phyloP scores from a whole-genome alignment of 2,329 filamentous ascomycete species.

The Exophiala oligosperma region DNA sequence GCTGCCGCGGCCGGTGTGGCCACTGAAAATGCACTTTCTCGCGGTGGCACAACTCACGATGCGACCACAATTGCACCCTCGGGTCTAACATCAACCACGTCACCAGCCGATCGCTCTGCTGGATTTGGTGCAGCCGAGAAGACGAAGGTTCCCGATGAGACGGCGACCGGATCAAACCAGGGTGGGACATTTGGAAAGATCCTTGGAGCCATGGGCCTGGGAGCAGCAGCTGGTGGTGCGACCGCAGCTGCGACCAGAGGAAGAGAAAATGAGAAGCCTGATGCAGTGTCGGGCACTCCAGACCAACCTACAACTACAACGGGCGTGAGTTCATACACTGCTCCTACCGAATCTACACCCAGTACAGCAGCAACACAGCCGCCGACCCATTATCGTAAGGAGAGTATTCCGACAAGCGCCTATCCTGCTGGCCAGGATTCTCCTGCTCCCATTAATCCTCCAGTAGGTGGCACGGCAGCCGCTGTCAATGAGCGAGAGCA shows the following conservation, averaged over 20 bases:
- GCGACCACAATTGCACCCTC: constrained; percentile 10
- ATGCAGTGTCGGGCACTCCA: constrained; percentile 7
- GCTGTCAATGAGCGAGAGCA: not conserved
- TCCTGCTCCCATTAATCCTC: constrained; percentile 24
- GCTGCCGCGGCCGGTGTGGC: not conserved
- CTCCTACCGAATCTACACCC: constrained; percentile 18
- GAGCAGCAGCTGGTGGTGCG: constrained; percentile 17
- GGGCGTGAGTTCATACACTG: constrained; percentile 21
- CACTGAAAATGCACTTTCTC: not conserved
- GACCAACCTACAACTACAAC: constrained; percentile 21
- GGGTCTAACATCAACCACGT: constrained; percentile 6
- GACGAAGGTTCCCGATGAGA: constrained; percentile 1
- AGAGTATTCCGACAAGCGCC: constrained; percentile 29
- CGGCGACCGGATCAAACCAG: constrained; percentile 1
- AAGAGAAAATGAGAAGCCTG: constrained; percentile 2
- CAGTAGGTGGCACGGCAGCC: constrained; percentile 23
- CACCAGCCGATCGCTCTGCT: constrained; percentile 9
- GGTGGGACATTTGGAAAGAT: constrained; percentile 21
- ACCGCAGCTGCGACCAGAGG: constrained; percentile 6
- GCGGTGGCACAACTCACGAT: not conserved
- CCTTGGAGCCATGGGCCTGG: constrained; percentile 27
- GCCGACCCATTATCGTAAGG: constrained; percentile 18
- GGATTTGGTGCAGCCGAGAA: constrained; percentile 8
- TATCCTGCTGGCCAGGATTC: constrained; percentile 25
- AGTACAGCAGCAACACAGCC: not conserved